Evolutionary conservation across 768 basidiomycete species (phyloP).

Genomic region (Kwoniella dendrophila): DNA sequence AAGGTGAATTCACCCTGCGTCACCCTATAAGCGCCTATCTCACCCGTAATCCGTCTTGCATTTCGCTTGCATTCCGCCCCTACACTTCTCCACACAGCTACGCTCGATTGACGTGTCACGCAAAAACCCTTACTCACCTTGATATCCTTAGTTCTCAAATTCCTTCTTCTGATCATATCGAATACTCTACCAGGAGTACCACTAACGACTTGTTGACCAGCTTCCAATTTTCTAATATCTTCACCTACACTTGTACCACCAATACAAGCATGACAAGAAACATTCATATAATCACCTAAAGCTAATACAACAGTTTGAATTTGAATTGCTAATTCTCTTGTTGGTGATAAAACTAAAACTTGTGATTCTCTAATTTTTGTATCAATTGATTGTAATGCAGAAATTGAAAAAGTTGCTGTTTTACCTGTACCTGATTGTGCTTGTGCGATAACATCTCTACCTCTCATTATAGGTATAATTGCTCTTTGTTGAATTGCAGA

Average conservation of each 20-base stretch:
- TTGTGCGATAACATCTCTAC: slow-evolving; percentile 95
- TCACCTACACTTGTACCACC: slow-evolving; percentile 96
- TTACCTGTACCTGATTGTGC: slow-evolving; percentile 99
- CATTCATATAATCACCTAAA: slow-evolving; percentile 98
- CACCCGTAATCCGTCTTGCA: not conserved
- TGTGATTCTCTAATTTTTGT: slow-evolving; percentile 91
- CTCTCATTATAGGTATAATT: slow-evolving; percentile 82
- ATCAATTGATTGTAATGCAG: slow-evolving; percentile 97
- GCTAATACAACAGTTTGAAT: slow-evolving; percentile 97
- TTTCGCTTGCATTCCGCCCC: not conserved
- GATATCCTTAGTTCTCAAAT: slow-evolving; percentile 91
- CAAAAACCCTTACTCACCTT: slow-evolving; percentile 72
- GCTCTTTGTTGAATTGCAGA: slow-evolving; percentile 99
- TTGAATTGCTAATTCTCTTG: slow-evolving; percentile 98
- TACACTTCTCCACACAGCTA: not conserved
- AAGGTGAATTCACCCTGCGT: slow-evolving; percentile 65
- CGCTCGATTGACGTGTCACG: not conserved
- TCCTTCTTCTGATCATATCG: slow-evolving; percentile 96
- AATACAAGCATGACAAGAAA: slow-evolving; percentile 97
- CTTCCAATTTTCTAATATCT: slow-evolving; percentile 94
- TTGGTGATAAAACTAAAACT: slow-evolving; percentile 93
- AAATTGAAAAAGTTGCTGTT: slow-evolving; percentile 98
- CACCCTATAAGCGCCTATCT: not conserved
- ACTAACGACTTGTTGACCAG: slow-evolving; percentile 95
- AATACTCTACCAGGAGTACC: slow-evolving; percentile 98